Evolutionary conservation across 2,329 filamentous ascomycete species (phyloP).

Genomic region (Magnaporthiopsis poae): DNA sequence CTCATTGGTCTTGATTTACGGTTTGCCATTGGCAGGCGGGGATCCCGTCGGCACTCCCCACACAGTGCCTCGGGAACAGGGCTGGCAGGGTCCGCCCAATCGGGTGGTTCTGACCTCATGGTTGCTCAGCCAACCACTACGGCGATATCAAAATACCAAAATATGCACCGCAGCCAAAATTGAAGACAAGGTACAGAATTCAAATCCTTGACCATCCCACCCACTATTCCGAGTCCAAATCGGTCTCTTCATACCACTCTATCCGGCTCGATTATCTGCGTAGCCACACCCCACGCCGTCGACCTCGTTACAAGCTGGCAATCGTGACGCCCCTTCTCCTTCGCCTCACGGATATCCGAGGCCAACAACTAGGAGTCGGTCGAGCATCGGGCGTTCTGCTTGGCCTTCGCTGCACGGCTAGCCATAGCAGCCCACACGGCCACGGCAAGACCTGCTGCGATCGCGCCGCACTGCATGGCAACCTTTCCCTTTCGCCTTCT

Average conservation of each 20-base stretch:
- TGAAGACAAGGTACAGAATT: neutral
- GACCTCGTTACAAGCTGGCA: neutral
- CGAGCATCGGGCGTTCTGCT: neutral
- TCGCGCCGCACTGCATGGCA: conserved; percentile 3
- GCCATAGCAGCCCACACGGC: neutral
- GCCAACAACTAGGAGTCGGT: neutral
- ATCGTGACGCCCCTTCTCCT: neutral
- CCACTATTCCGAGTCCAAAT: neutral
- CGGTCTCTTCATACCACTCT: neutral
- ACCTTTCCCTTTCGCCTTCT: conserved; percentile 40
- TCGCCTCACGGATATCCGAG: neutral
- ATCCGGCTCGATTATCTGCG: neutral
- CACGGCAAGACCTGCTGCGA: neutral
- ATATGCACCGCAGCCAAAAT: neutral
- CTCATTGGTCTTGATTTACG: no score
- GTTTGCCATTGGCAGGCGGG: no score
- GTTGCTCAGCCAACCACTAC: neutral
- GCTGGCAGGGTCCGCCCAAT: no score
- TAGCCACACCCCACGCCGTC: neutral
- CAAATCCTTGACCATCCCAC: neutral
- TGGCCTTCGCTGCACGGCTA: neutral
- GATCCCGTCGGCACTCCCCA: no score
- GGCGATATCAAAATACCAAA: neutral
- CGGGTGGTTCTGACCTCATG: neutral
- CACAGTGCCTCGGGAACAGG: neutral